A percentile compares a stretch with the other conserved stretches of the same genome.
Evolutionary conservation across 2,329 filamentous ascomycete species (phyloP).

Genomic region (Microdochium bolleyi): DNA sequence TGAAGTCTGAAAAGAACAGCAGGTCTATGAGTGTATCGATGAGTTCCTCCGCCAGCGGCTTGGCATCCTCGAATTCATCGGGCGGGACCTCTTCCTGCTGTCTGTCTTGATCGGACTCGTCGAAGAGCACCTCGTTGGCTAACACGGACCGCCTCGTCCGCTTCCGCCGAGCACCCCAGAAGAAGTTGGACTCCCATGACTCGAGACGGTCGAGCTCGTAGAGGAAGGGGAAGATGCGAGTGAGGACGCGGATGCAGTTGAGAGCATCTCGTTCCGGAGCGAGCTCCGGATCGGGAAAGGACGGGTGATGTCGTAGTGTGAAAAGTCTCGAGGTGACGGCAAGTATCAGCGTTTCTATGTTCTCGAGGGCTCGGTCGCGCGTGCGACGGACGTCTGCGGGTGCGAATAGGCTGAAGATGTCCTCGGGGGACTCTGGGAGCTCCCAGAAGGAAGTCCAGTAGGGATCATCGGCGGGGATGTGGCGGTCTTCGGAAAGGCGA

Average conservation of each 20-base stretch:
- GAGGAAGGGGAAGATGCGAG: conserved; percentile 79
- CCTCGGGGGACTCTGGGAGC: conserved; percentile 88
- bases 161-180: conserved; percentile 73
- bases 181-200: conserved; percentile 86
- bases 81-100: conserved; percentile 33
- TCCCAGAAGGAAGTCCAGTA: conserved; percentile 99
- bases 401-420: conserved; percentile 94
- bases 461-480: conserved; percentile 78
- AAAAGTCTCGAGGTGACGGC: conserved; percentile 78
- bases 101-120: conserved; percentile 57
- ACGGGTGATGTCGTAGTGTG: conserved; percentile 76
- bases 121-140: conserved; percentile 73
- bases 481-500: conserved; percentile 81
- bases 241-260: conserved; percentile 90
- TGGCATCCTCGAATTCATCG: conserved; percentile 70
- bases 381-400: conserved; percentile 82
- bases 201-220: conserved; percentile 83
- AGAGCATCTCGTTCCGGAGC: conserved; percentile 79
- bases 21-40: conserved; percentile 85
- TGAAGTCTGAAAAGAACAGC: conserved; percentile 87
- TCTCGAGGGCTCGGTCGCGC: conserved; percentile 75
- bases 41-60: conserved; percentile 85
- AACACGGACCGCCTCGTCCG: conserved; percentile 58
- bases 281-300: conserved; percentile 79
- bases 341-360: conserved; percentile 81